A percentile compares a stretch with the other conserved stretches of the same genome.
Conservation (phyloP, 306 rosid genomes). For the Quercus variabilis region DNA sequence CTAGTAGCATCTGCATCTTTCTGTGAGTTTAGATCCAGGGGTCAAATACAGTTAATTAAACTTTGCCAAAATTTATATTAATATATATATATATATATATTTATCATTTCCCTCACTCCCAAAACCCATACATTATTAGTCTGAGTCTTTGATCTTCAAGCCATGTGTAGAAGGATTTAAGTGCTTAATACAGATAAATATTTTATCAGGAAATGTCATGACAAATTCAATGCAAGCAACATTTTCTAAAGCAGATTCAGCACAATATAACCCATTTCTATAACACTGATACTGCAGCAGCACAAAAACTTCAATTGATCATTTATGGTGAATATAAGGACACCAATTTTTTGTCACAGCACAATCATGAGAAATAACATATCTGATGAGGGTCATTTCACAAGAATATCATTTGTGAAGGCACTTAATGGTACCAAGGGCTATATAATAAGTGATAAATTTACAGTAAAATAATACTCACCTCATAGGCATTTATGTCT, state of each 20-base stretch:
- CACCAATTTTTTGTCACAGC: background rate
- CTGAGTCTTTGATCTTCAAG: background rate
- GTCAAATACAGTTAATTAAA: too few relatives aligned
- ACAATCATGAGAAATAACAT: background rate
- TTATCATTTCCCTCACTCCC: too few relatives aligned
- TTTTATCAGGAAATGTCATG: background rate
- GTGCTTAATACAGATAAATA: background rate
- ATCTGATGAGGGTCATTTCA: background rate
- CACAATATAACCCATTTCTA: background rate
- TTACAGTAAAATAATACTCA: constrained; percentile 16
- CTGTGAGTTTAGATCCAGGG: too few relatives aligned
- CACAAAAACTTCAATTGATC: background rate
- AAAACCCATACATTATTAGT: background rate
- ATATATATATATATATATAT: too few relatives aligned
- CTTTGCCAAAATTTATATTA: too few relatives aligned
- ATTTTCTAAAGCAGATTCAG: background rate
- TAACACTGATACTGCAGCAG: background rate
- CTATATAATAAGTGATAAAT: background rate
- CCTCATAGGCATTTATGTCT: constrained; percentile 89
- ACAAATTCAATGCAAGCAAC: background rate
- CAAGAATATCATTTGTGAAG: background rate
- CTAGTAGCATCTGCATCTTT: too few relatives aligned
- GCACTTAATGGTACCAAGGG: background rate
- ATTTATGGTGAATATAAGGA: background rate
- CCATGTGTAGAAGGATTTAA: background rate